These are phyloP conservation scores for Coccomyxa sp. DNA, from an alignment of 139 green algal genomes.

Conservation along the genomic window DNA sequence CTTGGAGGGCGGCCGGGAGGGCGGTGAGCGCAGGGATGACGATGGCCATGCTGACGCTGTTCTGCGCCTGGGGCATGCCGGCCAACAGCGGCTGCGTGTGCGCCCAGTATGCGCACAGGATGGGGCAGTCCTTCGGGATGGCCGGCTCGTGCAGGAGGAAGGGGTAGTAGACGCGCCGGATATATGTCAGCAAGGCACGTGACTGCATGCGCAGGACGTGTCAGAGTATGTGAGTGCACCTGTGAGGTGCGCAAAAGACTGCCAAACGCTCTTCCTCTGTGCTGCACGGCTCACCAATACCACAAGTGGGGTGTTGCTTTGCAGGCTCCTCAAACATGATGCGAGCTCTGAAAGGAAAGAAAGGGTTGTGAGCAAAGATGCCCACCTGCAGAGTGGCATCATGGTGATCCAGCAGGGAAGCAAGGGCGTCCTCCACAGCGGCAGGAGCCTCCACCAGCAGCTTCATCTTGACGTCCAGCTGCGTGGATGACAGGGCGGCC, in stretches of 20 bases:
- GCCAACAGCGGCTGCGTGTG: slow-evolving; percentile 15
- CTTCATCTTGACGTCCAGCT: slow-evolving; percentile 50
- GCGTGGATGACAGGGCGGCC: slow-evolving; percentile 4
- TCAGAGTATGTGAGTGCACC: neutral
- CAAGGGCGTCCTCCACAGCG: slow-evolving; percentile 91
- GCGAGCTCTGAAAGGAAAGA: too few species aligned
- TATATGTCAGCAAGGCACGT: slow-evolving; percentile 77
- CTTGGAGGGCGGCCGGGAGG: slow-evolving; percentile 32
- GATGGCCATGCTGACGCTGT: slow-evolving; percentile 29
- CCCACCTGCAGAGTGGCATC: slow-evolving; percentile 37
- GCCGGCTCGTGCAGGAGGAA: slow-evolving; percentile 62
- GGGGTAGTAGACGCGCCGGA: slow-evolving; percentile 84
- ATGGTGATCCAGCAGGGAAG: slow-evolving; percentile 67
- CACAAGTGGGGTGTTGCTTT: too few species aligned
- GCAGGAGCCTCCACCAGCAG: slow-evolving; percentile 82
- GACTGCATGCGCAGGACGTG: slow-evolving; percentile 21
- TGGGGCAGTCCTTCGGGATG: slow-evolving; percentile 16
- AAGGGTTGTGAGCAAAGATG: too few species aligned
- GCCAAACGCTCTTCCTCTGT: too few species aligned
- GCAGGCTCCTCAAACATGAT: too few species aligned
- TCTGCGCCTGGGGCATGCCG: neutral
- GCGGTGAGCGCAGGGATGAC: slow-evolving; percentile 37
- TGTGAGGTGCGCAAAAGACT: too few species aligned
- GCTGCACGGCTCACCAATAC: too few species aligned
- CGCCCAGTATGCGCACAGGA: slow-evolving; percentile 39